Percentiles rank a stretch among this genome's conserved stretches.
Conservation (phyloP, 164 flowering plant species). For the Liquidambar formosana region DNA sequence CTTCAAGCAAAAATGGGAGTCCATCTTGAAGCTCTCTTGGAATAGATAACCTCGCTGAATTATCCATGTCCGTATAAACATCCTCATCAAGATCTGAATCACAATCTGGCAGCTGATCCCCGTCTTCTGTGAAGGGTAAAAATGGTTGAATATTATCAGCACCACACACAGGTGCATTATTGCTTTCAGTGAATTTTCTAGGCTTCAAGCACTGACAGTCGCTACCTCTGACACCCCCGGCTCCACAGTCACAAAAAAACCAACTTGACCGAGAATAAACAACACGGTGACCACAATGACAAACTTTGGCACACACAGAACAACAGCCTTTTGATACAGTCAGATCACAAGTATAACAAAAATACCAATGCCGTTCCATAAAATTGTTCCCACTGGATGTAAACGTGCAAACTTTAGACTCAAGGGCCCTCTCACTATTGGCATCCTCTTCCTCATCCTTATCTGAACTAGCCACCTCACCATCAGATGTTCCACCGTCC, state of each 20-base stretch:
- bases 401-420: slow-evolving; percentile 96
- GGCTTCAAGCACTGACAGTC: slow-evolving; percentile 97
- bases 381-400: slow-evolving; percentile 99
- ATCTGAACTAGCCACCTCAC: slow-evolving; percentile 85
- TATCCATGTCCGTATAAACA: slow-evolving; percentile 53
- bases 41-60: slow-evolving; percentile 54
- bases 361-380: slow-evolving; percentile 99
- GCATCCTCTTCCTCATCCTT: slow-evolving; percentile 92
- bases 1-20: slow-evolving; percentile 53
- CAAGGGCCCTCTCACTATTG: slow-evolving; percentile 86
- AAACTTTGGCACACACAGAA: slow-evolving; percentile 99
- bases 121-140: slow-evolving; percentile 73
- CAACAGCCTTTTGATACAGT: slow-evolving; percentile 98
- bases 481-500: slow-evolving; percentile 99
- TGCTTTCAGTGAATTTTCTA: slow-evolving; percentile 69
- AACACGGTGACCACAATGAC: slow-evolving; percentile 99
- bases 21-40: slow-evolving; percentile 69
- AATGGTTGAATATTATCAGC: slow-evolving; percentile 61
- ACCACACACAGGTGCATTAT: slow-evolving; percentile 40
- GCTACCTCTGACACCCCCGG: slow-evolving; percentile 97
- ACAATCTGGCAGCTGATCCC: slow-evolving; percentile 76
- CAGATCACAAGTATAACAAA: slow-evolving; percentile 98
- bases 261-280: slow-evolving; percentile 98
- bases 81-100: slow-evolving; percentile 95
- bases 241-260: slow-evolving; percentile 99